Conservation (phyloP, 345 rosid species). For the Aurinia saxatilis region DNA sequence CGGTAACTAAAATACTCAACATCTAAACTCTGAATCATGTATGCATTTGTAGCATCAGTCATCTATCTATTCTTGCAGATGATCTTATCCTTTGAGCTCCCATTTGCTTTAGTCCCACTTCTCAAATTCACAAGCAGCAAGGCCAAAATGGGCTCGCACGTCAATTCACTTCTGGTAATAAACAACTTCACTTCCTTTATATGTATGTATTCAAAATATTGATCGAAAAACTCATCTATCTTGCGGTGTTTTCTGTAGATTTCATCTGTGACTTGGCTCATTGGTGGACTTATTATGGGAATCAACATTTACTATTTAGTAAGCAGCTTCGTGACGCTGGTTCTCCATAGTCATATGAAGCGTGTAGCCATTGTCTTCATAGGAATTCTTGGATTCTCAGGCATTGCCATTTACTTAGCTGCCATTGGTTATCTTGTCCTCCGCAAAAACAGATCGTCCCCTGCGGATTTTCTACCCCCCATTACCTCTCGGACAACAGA, state of each 20-base stretch:
- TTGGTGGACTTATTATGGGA: slow-evolving; percentile 68
- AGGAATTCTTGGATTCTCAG: slow-evolving; percentile 59
- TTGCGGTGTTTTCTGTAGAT: slow-evolving; percentile 28
- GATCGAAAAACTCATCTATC: background rate
- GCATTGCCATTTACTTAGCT: slow-evolving; percentile 53
- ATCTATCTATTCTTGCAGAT: slow-evolving; percentile 39
- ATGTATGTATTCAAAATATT: background rate
- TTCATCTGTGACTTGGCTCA: slow-evolving; percentile 66
- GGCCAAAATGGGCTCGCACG: slow-evolving; percentile 67
- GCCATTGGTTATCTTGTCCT: slow-evolving; percentile 66
- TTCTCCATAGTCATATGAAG: slow-evolving; percentile 41
- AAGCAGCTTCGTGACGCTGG: slow-evolving; percentile 50
- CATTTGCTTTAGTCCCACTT: slow-evolving; percentile 82
- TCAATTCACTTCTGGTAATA: slow-evolving; percentile 52
- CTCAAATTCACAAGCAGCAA: slow-evolving; percentile 85
- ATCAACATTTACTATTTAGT: slow-evolving; percentile 66
- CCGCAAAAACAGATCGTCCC: slow-evolving; percentile 44
- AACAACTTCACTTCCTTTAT: background rate
- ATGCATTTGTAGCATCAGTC: background rate
- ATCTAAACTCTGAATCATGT: background rate
- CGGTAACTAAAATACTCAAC: slow-evolving; percentile 31
- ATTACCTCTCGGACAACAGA: slow-evolving; percentile 22
- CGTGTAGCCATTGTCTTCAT: slow-evolving; percentile 36
- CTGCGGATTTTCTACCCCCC: slow-evolving; percentile 35
- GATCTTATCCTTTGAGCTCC: slow-evolving; percentile 94